These are phyloP conservation scores for Saccharomycopsis oosterbeekiorum DNA, from an alignment of 805 yeast species.

Conservation along the genomic window DNA sequence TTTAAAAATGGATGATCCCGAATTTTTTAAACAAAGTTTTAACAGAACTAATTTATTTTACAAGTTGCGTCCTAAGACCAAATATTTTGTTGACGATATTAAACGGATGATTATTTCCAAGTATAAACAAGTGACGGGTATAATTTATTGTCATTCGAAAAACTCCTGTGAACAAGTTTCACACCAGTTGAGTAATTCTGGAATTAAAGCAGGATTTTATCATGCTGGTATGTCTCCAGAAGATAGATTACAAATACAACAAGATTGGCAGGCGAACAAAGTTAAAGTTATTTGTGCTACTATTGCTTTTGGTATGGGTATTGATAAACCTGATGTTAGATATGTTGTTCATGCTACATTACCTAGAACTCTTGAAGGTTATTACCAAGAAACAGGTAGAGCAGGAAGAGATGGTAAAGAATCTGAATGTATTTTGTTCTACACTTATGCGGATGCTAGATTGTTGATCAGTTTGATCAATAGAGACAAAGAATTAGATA, in stretches of 20 bases:
- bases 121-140: constrained; percentile 61
- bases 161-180: constrained; percentile 80
- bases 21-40: constrained; percentile 78
- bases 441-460: constrained; percentile 71
- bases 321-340: constrained; percentile 92
- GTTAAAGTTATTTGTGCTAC: constrained; percentile 89
- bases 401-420: constrained; percentile 92
- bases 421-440: constrained; percentile 78
- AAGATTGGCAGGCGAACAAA: constrained; percentile 65
- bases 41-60: constrained; percentile 80
- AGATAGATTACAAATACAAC: constrained; percentile 63
- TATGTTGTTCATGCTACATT: constrained; percentile 81
- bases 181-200: constrained; percentile 43
- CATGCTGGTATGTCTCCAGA: constrained; percentile 93
- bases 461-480: constrained; percentile 67
- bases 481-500: constrained; percentile 58
- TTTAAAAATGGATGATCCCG: constrained; percentile 50
- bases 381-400: constrained; percentile 96
- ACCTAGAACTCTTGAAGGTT: constrained; percentile 89
- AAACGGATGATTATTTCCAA: constrained; percentile 41
- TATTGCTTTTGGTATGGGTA: constrained; percentile 98
- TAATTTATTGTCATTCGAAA: constrained; percentile 88
- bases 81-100: constrained; percentile 46
- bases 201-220: constrained; percentile 64
- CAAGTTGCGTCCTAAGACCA: constrained; percentile 59